A percentile compares a stretch with the other conserved stretches of the same genome.
Conservation (phyloP, 176 grass and related monocot species). For the Oryza brachyantha region DNA sequence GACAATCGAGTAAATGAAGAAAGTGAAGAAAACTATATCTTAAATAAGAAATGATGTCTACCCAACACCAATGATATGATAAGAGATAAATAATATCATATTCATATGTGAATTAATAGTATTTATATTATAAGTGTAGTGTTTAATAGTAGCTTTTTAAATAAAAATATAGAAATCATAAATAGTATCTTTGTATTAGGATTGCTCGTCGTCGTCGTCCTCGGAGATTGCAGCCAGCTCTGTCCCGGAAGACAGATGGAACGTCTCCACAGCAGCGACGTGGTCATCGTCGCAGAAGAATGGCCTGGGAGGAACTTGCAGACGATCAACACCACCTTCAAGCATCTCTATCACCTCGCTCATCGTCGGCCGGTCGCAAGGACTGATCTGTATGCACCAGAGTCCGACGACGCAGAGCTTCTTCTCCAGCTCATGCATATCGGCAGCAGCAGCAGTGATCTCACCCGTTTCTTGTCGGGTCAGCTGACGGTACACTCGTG, state of each 20-base stretch:
- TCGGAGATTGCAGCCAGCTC: neutral
- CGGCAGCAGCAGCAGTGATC: neutral
- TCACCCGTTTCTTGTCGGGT: neutral
- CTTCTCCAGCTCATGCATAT: slow-evolving; percentile 33
- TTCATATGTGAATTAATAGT: no score
- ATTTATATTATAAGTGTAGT: no score
- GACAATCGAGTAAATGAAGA: no score
- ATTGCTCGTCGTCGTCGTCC: no score
- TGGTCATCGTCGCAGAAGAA: slow-evolving; percentile 21
- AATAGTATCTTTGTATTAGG: no score
- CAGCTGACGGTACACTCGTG: slow-evolving; percentile 26
- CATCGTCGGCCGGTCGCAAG: slow-evolving; percentile 21
- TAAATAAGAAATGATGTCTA: no score
- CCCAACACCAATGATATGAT: no score
- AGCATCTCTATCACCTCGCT: slow-evolving; percentile 50
- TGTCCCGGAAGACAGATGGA: neutral
- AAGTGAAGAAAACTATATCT: no score
- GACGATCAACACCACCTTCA: neutral
- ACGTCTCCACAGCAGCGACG: neutral
- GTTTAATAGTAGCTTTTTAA: no score
- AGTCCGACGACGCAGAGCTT: slow-evolving; percentile 42
- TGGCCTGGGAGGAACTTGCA: slow-evolving; percentile 31
- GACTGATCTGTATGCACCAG: slow-evolving; percentile 48
- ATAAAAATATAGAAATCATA: no score
- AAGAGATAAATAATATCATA: no score